Conservation (phyloP, 2,329 filamentous ascomycete genomes). For the Paecilomyces formosus region DNA sequence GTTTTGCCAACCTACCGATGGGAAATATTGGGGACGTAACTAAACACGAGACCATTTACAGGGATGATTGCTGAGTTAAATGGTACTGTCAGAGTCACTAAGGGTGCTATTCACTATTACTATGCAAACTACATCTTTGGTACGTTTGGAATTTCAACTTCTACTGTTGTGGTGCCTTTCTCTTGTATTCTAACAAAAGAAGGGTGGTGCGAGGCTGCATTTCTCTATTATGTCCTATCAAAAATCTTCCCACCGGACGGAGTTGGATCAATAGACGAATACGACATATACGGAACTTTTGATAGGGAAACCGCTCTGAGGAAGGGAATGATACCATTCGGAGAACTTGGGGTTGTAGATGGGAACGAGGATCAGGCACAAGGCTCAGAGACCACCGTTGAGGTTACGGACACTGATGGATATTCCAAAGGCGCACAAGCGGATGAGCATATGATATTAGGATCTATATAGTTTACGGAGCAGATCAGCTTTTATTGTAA, state of each 20-base stretch:
- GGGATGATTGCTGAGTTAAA: not conserved
- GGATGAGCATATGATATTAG: not conserved
- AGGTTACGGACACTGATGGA: not conserved
- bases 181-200: not conserved
- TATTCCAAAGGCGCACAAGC: not conserved
- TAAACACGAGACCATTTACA: not conserved
- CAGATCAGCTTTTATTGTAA: not conserved
- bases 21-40: not conserved
- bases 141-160: not conserved
- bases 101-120: not conserved
- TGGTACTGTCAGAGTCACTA: not conserved
- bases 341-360: not conserved
- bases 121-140: not conserved
- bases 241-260: not conserved
- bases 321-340: not conserved
- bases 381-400: not conserved
- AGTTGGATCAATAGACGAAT: not conserved
- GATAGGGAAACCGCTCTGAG: not conserved
- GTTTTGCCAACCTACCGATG: not conserved
- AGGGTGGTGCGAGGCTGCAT: not conserved
- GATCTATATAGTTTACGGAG: not conserved
- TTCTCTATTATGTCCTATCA: not conserved
- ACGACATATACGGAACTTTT: not conserved
- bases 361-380: not conserved
- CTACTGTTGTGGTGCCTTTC: not conserved